Evolutionary conservation across 1,139 yeast species (phyloP), one percentile per base, ranked within the genome.

Genomic region (Blastobotrys apis): DNA sequence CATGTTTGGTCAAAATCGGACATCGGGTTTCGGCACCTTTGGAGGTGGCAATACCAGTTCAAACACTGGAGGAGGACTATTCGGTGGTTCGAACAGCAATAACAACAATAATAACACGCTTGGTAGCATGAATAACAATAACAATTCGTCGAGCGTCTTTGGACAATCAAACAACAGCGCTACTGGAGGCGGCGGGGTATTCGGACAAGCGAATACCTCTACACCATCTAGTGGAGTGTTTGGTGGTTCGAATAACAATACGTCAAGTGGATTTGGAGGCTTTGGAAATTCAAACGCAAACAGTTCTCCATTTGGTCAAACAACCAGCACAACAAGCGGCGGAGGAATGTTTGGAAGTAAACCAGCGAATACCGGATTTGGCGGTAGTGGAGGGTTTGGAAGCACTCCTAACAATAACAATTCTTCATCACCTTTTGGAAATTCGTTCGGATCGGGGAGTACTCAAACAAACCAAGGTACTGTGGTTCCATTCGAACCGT

Each of bases 401-500:
- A 34, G 37, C 8, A 31, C 27, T 25, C 25, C 20, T 23, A 40
- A 15, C 56, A n/a, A n/a, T n/a, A n/a, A n/a, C n/a, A n/a, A n/a
- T n/a, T n/a, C n/a, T n/a, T 52, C 5, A 5, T 31, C 29, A 4
- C 20, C 48, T 23, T 43, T 44, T 31, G 45, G 39, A 15, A 29
- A 5, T 22, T 22, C 37, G 4, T 46, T 47, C 30, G 44, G 50
- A 9, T 54, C 44, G 61, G 39, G 47, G 19, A 56, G 31, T n/a
- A 34, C 35, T 16, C 56, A 52, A 5, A 50, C 52, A 22, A 44
- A 47, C 55, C 80, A 78, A 53, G 97, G 97, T 27, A 85, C 96
- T 1, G 78, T 81, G 0, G 56, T 57, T 10, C 66, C 69, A 13
- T 66, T 75, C 42, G 78, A 77, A 56, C 87, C 95, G 3, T 83